These are phyloP conservation scores for Boletus nobilissimus DNA, from an alignment of 1,284 basidiomycete genomes.

Conservation along the genomic window DNA sequence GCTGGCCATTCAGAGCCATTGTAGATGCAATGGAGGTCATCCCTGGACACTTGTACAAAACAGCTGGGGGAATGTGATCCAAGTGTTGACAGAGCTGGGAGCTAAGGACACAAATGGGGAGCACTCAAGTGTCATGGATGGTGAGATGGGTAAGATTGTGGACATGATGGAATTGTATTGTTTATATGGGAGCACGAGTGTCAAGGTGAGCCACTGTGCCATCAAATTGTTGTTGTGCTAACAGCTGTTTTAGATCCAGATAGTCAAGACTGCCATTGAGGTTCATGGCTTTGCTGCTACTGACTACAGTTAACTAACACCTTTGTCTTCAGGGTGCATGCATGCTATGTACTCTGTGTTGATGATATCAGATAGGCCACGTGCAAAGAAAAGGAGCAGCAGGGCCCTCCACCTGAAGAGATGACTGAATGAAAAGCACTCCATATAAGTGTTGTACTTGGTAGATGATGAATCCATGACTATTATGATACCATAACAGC, in stretches of 20 bases:
- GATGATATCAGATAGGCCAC: conserved; percentile 94
- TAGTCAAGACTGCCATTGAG: conserved; percentile 97
- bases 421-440: conserved; percentile 47
- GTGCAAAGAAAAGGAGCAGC: conserved; percentile 68
- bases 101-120: conserved; percentile 96
- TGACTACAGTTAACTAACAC: conserved; percentile 1
- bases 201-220: conserved; percentile 69
- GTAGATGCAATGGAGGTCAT: conserved; percentile 98
- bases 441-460: conserved; percentile 6
- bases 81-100: conserved; percentile 91
- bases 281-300: conserved; percentile 49
- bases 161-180: conserved; percentile 98
- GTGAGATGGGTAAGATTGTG: conserved; percentile 93
- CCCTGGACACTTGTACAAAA: conserved; percentile 95
- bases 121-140: conserved; percentile 92
- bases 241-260: conserved; percentile 76
- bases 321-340: conserved; percentile 73
- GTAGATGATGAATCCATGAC: conserved; percentile 15
- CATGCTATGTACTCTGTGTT: conserved; percentile 86
- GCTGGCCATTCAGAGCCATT: conserved; percentile 91
- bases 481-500: conserved; percentile 26
- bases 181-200: conserved; percentile 93
- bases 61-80: conserved; percentile 93
- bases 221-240: neutral
- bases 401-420: conserved; percentile 65